These are phyloP conservation scores for Alternaria panax DNA, from an alignment of 2,329 filamentous ascomycete genomes.

Conservation along the genomic window DNA sequence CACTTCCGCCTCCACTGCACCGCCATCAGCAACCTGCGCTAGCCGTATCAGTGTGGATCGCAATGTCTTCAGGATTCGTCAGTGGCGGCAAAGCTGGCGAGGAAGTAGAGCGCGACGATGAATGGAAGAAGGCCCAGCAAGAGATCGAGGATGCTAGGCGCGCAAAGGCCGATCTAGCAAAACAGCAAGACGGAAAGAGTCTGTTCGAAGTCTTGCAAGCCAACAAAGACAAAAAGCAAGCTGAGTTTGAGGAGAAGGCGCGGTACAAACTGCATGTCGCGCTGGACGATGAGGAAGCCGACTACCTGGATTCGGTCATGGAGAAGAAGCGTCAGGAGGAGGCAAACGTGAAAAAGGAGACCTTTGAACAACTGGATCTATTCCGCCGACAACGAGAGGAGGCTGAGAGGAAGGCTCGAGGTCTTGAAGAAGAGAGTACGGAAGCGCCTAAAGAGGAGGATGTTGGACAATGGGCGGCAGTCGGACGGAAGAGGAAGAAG, in stretches of 20 bases:
- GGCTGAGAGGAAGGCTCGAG: conserved; percentile 58
- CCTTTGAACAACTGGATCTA: conserved; percentile 63
- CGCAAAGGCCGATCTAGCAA: conserved; percentile 61
- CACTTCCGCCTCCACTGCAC: neutral
- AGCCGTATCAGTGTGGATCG: conserved; percentile 17
- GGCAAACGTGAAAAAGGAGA: conserved; percentile 64
- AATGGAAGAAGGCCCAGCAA: conserved; percentile 71
- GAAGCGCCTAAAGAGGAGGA: conserved; percentile 47
- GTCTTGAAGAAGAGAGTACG: conserved; percentile 49
- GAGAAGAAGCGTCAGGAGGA: conserved; percentile 66
- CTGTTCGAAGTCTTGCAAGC: conserved; percentile 79
- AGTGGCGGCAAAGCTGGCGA: conserved; percentile 59
- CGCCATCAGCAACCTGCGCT: conserved; percentile 16
- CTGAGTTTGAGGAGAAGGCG: conserved; percentile 77
- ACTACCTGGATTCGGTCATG: conserved; percentile 70
- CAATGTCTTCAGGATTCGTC: conserved; percentile 60
- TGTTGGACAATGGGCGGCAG: conserved; percentile 58
- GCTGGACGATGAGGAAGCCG: conserved; percentile 80
- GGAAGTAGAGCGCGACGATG: conserved; percentile 55
- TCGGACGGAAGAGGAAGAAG: conserved; percentile 62
- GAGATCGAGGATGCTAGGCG: conserved; percentile 69
- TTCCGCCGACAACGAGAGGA: conserved; percentile 68
- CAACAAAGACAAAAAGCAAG: conserved; percentile 88
- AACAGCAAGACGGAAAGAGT: conserved; percentile 63
- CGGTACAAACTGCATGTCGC: conserved; percentile 79